Evolutionary conservation across 768 basidiomycete species (phyloP), one percentile per base, ranked within the genome.

Genomic region (Exsudoporus frostii): DNA sequence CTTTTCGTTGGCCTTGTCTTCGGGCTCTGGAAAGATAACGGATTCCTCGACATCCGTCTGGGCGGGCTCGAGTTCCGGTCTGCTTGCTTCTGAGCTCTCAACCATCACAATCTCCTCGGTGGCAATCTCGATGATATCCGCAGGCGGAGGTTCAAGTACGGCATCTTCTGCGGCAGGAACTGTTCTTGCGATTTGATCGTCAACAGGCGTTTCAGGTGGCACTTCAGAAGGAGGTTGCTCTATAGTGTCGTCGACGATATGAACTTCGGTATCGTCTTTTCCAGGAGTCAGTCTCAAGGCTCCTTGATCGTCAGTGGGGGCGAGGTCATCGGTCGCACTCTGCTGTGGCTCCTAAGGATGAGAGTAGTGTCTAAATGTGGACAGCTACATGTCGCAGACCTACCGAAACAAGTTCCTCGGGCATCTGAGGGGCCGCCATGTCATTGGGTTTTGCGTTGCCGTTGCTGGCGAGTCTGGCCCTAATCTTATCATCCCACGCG

Each of bases 401-500:
- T 48, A 68, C 65, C 46, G 38, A 14, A 25, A 22, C 5, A 7
- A 33, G 39, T 39, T 58, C 48, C 5, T 25, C 9, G 7, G 54
- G 45, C 19, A 39, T 3, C 15, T 45, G 54, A 6, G 47, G 9
- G 25, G 47, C 38, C 5, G 41, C 45, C 38, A 48, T 30, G 22
- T 57, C 57, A 45, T 4, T 19, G 13, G 48, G 17, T 67, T 10
- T 48, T 13, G 45, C 34, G 36, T 37, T 10, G 41, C 30, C 51
- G 46, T 51, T 56, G 22, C 33, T 45, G 29, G 32, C 63, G 62
- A 73, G 64, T 56, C 75, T 59, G 51, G 64, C 63, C 54, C 61
- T 69, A 17, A 86, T 79, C 58, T 71, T 71, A 45, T 76, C 73
- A 60, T 88, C 86, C 80, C 84, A 83, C 48, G 71, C 68, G 1